phyloP scores from a whole-genome alignment of 495 filamentous ascomycete genomes.

The Xylaria venustula region DNA sequence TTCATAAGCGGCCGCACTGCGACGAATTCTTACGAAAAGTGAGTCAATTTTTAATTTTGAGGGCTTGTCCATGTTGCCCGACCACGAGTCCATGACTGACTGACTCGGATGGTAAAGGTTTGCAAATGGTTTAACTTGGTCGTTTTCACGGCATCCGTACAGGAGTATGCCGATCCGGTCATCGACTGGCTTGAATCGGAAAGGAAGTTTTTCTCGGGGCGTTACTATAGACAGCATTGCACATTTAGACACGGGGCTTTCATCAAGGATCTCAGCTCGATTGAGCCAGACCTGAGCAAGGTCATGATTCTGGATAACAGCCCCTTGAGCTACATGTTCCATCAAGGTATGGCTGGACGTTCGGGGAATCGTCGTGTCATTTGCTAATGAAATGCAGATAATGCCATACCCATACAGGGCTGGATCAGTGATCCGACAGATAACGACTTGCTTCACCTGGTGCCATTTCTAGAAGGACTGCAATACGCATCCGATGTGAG shows the following conservation, averaged over 20 bases:
- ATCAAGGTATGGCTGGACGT: slow-evolving; percentile 68
- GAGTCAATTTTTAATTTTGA: slow-evolving; percentile 25
- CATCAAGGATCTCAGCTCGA: slow-evolving; percentile 94
- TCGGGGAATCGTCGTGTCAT: background rate
- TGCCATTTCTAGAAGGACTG: slow-evolving; percentile 91
- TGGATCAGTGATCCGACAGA: slow-evolving; percentile 92
- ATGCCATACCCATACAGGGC: slow-evolving; percentile 89
- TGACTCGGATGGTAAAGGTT: slow-evolving; percentile 45
- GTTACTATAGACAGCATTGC: slow-evolving; percentile 96
- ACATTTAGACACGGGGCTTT: slow-evolving; percentile 92
- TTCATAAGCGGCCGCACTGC: slow-evolving; percentile 95
- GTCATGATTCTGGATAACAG: slow-evolving; percentile 99
- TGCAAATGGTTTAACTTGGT: slow-evolving; percentile 99
- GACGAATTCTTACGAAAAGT: slow-evolving; percentile 94
- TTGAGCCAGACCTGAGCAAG: slow-evolving; percentile 93
- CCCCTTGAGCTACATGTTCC: slow-evolving; percentile 97
- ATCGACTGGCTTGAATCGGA: slow-evolving; percentile 99
- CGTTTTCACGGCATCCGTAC: slow-evolving; percentile 93
- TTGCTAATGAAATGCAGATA: slow-evolving; percentile 59
- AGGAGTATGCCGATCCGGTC: slow-evolving; percentile 97
- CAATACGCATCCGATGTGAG: slow-evolving; percentile 96
- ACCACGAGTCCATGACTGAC: background rate
- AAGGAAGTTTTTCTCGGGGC: slow-evolving; percentile 86
- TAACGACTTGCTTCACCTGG: slow-evolving; percentile 83
- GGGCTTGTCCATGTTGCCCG: background rate